Evolutionary conservation across 2,329 filamentous ascomycete species (phyloP).

Genomic region (Fusarium liriodendri): DNA sequence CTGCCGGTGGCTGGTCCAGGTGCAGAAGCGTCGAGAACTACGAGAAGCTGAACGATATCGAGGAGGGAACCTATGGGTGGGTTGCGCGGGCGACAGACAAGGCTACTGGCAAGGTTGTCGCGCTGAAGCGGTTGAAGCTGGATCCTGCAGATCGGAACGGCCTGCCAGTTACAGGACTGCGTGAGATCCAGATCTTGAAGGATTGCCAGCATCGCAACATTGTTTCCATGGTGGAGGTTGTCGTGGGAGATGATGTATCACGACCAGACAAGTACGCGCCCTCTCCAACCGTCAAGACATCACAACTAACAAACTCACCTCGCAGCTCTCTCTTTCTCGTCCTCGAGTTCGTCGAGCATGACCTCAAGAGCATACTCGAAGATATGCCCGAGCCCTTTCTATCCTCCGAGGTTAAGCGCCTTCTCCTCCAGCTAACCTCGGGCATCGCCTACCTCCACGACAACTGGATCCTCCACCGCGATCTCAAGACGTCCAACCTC

Average conservation of each 20-base stretch:
- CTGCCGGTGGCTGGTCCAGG: constrained; percentile 72
- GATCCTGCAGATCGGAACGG: constrained; percentile 79
- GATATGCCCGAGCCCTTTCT: constrained; percentile 96
- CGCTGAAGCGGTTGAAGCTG: constrained; percentile 93
- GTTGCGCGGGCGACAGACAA: constrained; percentile 86
- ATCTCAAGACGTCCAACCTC: constrained; percentile 93
- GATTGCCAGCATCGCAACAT: constrained; percentile 86
- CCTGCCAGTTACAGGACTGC: constrained; percentile 89
- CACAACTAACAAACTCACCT: constrained; percentile 19
- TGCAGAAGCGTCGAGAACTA: constrained; percentile 87
- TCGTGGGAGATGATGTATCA: constrained; percentile 74
- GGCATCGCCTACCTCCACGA: constrained; percentile 88
- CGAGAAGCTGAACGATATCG: constrained; percentile 94
- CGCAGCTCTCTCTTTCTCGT: constrained; percentile 84
- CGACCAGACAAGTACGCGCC: constrained; percentile 64
- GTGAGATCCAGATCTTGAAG: constrained; percentile 92
- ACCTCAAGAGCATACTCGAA: constrained; percentile 91
- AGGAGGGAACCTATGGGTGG: constrained; percentile 96
- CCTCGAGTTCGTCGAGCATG: constrained; percentile 97
- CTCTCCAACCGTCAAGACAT: constrained; percentile 4
- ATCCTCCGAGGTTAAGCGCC: constrained; percentile 90
- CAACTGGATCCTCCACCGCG: constrained; percentile 91
- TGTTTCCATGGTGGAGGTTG: constrained; percentile 84
- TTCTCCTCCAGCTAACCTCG: constrained; percentile 83
- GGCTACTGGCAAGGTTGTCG: constrained; percentile 82